phyloP scores from a whole-genome alignment of 257 asterid genomes.

The Capsicum chinense region DNA sequence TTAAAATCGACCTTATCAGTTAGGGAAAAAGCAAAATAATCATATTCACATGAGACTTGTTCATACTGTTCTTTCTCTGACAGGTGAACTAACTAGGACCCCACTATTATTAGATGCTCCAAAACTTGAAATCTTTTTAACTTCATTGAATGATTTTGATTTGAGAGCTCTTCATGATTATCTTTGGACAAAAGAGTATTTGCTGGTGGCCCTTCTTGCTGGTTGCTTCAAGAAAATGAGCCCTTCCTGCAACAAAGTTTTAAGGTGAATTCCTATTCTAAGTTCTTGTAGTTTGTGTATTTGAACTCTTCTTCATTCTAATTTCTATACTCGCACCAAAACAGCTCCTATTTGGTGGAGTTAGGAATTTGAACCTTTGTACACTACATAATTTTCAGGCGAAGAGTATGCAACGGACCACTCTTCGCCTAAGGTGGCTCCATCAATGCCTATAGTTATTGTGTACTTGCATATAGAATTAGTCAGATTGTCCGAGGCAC shows the following conservation, averaged over 20 bases:
- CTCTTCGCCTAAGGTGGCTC: too few species aligned
- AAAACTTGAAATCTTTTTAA: not conserved
- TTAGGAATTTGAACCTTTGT: too few species aligned
- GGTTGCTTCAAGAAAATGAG: slow-evolving; percentile 19
- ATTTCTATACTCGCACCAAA: not conserved
- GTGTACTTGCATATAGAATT: not conserved
- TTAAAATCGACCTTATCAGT: not conserved
- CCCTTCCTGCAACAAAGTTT: not conserved
- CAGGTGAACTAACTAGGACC: slow-evolving; percentile 23
- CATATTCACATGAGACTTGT: slow-evolving; percentile 29
- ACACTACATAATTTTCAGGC: too few species aligned
- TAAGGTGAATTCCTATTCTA: slow-evolving; percentile 13
- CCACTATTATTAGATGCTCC: slow-evolving; percentile 17
- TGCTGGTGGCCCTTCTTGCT: not conserved
- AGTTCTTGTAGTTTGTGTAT: not conserved
- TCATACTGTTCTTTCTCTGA: slow-evolving; percentile 25
- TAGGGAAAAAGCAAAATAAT: not conserved
- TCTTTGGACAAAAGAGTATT: too few species aligned
- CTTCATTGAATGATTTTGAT: not conserved
- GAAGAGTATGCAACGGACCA: too few species aligned
- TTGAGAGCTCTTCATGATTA: not conserved
- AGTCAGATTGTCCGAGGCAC: not conserved
- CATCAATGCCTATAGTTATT: not conserved
- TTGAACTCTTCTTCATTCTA: slow-evolving; percentile 15
- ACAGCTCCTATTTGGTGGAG: not conserved